phyloP scores from a whole-genome alignment of 345 rosid genomes.

The Kandelia obovata region DNA sequence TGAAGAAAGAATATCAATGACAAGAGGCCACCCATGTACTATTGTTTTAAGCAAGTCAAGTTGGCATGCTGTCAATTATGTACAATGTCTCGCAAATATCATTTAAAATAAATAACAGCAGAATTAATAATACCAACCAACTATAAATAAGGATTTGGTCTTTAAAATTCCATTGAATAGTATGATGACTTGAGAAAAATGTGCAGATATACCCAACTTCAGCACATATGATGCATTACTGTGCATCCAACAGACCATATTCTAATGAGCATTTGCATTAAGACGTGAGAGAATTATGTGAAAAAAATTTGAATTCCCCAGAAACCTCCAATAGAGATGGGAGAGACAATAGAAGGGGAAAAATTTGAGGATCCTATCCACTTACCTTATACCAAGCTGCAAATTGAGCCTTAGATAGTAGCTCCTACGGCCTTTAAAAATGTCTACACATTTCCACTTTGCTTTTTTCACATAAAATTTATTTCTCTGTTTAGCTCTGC shows the following conservation, averaged over 20 bases:
- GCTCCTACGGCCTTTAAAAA: slow-evolving; percentile 48
- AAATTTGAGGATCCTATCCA: slow-evolving; percentile 4
- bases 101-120: neutral
- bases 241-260: neutral
- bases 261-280: neutral
- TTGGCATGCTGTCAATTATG: no score
- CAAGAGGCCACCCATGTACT: no score
- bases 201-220: neutral
- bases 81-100: neutral
- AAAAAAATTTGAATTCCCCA: no score
- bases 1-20: neutral
- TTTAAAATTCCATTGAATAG: neutral
- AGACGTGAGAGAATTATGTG: no score
- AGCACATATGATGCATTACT: neutral
- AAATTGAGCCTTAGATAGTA: slow-evolving; percentile 75
- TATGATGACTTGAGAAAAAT: neutral
- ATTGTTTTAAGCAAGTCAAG: no score
- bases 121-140: neutral
- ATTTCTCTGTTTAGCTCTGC: slow-evolving; percentile 40
- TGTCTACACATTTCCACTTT: slow-evolving; percentile 39
- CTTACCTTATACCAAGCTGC: slow-evolving; percentile 96
- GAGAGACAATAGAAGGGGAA: neutral
- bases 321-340: neutral
- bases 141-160: neutral
- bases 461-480: slow-evolving; percentile 44